Base-by-base conservation (phyloP, 1,284 basidiomycete species). In the Gomphus bonarii region DNA sequence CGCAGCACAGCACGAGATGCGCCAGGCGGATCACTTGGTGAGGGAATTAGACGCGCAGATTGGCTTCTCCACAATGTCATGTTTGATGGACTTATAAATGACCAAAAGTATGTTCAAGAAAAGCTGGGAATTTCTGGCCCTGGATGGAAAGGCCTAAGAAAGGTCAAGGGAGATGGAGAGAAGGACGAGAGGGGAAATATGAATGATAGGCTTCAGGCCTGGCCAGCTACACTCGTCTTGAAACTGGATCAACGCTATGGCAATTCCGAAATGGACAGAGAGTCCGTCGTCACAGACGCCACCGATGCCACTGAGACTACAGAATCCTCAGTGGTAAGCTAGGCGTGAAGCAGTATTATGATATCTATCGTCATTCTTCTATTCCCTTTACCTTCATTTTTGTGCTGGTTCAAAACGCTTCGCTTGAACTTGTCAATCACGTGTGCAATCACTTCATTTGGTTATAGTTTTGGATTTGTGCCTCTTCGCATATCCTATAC, bases 21-120 rank as follows among this genome's bases (percentile, higher is more conserved):
- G 1, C 86, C 85, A 1, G 86, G 86, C 0, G 86, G 84, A 0
- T 67, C 69, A 25, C 73, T 88, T 8, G 80, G 78, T 16, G 72
- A 77, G 35, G 80, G 80, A 8, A 69, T 88, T 65, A 75, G 78
- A 60, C 70, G 80, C 55, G 69, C 84, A 52, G 86, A 89, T 64
- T 88, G 78, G 71, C 71, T 88, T 36, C 71, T 77, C 10, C 65
- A 70, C 54, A 65, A 77, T 58, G 78, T 77, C 46, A 73, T 78
- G 67, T 88, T 79, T 61, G 84, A 80, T 5, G 86, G 85, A 20
- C 68, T 87, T 40, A 71, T 74, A 54, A 38, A 64, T 14, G 76
- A 79, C 65, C 75, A 77, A 12, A 55, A 65, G 12, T 66, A 74
- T 25, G 73, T 81, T 53, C 67, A 66, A 63, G 72, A 71, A 44